phyloP scores from a whole-genome alignment of 2,329 filamentous ascomycete genomes.

The Pyricularia pennisetigena region DNA sequence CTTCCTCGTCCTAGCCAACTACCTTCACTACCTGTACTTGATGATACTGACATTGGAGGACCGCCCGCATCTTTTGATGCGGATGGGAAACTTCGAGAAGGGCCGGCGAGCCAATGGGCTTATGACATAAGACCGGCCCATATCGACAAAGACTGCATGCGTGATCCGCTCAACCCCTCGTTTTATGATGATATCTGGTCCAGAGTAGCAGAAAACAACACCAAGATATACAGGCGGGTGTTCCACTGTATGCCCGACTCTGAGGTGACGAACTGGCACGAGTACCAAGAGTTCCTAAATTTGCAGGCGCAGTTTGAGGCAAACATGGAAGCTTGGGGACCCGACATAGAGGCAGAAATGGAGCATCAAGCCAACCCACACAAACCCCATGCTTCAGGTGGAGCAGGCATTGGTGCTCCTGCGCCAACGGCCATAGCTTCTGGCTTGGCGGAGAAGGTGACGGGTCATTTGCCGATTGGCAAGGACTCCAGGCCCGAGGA shows the following conservation, averaged over 20 bases:
- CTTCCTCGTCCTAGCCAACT: constrained; percentile 61
- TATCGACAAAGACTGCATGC: constrained; percentile 88
- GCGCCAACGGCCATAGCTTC: constrained; percentile 28
- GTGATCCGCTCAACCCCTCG: constrained; percentile 68
- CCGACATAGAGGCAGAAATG: constrained; percentile 32
- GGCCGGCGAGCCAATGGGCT: constrained; percentile 40
- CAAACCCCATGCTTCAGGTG: constrained; percentile 7
- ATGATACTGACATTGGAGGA: constrained; percentile 77
- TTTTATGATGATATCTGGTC: constrained; percentile 90
- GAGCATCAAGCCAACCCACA: constrained; percentile 36
- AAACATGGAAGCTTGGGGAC: constrained; percentile 34
- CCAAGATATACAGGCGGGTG: constrained; percentile 83
- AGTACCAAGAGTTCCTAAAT: constrained; percentile 75
- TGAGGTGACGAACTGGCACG: constrained; percentile 85
- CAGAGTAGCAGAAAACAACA: constrained; percentile 84
- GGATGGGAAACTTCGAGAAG: constrained; percentile 34
- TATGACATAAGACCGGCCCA: constrained; percentile 63
- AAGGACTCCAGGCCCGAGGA: background rate
- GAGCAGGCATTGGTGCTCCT: constrained; percentile 29
- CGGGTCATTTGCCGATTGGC: constrained; percentile 10
- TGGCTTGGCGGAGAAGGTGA: constrained; percentile 23
- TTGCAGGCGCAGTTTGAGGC: constrained; percentile 73
- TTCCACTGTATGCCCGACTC: constrained; percentile 97
- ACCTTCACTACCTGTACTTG: constrained; percentile 56
- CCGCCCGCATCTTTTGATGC: constrained; percentile 51